Conservation (phyloP, 768 basidiomycete species). For the Tulasnella calospora region DNA sequence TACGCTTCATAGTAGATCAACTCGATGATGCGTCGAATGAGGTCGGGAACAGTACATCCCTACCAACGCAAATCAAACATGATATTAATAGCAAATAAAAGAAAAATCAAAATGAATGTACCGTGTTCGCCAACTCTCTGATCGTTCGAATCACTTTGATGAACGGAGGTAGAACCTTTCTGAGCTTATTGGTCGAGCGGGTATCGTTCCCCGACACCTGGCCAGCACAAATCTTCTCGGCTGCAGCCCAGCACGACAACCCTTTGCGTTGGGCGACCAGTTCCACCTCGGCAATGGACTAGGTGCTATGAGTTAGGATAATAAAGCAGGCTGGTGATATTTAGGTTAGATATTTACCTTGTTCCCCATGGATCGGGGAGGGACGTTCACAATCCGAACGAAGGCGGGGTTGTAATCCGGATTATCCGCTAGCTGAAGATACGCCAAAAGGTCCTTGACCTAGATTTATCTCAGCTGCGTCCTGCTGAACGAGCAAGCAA, state of each 20-base stretch:
- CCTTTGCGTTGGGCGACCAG: constrained; percentile 49
- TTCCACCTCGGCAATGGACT: constrained; percentile 61
- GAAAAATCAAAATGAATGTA: constrained; percentile 33
- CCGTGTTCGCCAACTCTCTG: constrained; percentile 52
- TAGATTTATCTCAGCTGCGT: constrained; percentile 31
- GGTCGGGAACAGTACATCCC: constrained; percentile 57
- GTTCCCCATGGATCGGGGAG: constrained; percentile 67
- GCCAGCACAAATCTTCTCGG: constrained; percentile 60
- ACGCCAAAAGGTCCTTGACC: constrained; percentile 78
- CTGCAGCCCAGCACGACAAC: constrained; percentile 52
- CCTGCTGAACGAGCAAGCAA: not conserved
- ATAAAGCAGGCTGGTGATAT: not conserved
- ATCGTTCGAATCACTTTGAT: constrained; percentile 53
- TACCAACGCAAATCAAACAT: constrained; percentile 33
- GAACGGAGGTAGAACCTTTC: constrained; percentile 48
- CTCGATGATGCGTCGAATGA: constrained; percentile 56
- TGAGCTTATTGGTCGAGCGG: constrained; percentile 61
- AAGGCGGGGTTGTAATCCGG: constrained; percentile 62
- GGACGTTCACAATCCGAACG: constrained; percentile 64
- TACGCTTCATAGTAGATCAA: constrained; percentile 62
- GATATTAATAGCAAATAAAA: not conserved
- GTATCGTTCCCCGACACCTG: constrained; percentile 50
- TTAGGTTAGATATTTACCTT: constrained; percentile 48
- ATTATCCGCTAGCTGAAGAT: constrained; percentile 79
- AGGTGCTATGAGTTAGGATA: not conserved